Evolutionary conservation across 2,329 filamentous ascomycete species (phyloP).

Genomic region (Leptographium radiaticola): DNA sequence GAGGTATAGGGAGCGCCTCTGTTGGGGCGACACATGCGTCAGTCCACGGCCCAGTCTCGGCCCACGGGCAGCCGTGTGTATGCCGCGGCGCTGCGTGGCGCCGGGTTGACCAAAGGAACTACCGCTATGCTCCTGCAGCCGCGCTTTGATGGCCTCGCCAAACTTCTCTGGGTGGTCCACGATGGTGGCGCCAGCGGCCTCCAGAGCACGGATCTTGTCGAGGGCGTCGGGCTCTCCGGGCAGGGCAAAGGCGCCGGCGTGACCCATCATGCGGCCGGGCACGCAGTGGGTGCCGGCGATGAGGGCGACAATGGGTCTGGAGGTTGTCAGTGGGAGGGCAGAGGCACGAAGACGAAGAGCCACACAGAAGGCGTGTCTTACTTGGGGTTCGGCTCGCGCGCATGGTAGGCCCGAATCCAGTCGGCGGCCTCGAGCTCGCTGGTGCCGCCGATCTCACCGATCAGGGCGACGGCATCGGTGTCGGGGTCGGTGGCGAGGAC

Average conservation of each 20-base stretch:
- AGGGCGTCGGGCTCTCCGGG: constrained; percentile 51
- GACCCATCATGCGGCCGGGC: constrained; percentile 58
- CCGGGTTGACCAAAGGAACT: constrained; percentile 12
- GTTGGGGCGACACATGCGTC: constrained; percentile 11
- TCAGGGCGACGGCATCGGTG: constrained; percentile 58
- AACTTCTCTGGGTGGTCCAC: constrained; percentile 68
- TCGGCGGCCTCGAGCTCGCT: constrained; percentile 60
- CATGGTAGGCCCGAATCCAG: constrained; percentile 56
- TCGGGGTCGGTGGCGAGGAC: constrained; percentile 53
- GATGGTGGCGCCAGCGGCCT: constrained; percentile 53
- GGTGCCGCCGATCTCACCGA: constrained; percentile 60
- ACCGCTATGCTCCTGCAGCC: constrained; percentile 27
- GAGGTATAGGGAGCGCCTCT: constrained; percentile 41
- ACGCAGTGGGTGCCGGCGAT: constrained; percentile 55
- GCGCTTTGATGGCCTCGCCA: constrained; percentile 50
- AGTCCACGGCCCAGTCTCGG: neutral
- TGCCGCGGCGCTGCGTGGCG: constrained; percentile 27
- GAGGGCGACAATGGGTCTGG: constrained; percentile 57
- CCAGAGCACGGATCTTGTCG: constrained; percentile 55
- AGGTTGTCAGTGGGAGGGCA: neutral
- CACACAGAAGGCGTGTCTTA: constrained; percentile 20
- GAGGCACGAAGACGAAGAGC: neutral
- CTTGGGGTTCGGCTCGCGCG: constrained; percentile 47
- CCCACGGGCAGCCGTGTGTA: constrained; percentile 30
- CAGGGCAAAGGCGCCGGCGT: constrained; percentile 61